phyloP scores from a whole-genome alignment of 164 flowering plant species.

The Sedum album region DNA sequence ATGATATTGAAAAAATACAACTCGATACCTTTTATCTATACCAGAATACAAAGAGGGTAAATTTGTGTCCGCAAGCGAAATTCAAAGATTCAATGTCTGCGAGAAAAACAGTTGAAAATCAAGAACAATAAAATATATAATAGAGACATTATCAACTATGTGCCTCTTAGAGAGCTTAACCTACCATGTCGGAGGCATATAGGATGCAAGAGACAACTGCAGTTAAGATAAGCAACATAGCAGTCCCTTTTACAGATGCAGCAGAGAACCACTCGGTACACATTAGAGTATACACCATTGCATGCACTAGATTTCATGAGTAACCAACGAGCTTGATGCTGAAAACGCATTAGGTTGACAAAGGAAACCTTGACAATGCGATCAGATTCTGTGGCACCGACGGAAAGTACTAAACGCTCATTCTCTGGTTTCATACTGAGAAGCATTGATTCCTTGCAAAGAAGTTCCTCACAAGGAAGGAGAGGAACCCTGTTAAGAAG shows the following conservation, averaged over 20 bases:
- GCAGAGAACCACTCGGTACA: slow-evolving; percentile 8
- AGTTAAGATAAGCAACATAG: slow-evolving; percentile 9
- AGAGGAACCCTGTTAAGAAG: no score
- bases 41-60: no score
- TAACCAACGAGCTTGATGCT: slow-evolving; percentile 5
- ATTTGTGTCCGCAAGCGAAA: no score
- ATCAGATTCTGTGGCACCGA: not conserved
- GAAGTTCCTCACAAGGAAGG: slow-evolving; percentile 25
- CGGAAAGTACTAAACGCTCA: not conserved
- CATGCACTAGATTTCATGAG: slow-evolving; percentile 1
- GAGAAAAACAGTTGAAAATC: no score
- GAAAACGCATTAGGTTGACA: slow-evolving; percentile 11
- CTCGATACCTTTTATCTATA: no score
- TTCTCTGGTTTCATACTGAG: slow-evolving; percentile 4
- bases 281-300: slow-evolving; percentile 6
- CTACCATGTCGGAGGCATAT: slow-evolving; percentile 11
- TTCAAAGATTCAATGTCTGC: no score
- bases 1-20: no score
- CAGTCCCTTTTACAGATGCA: slow-evolving; percentile 18
- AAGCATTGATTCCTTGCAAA: slow-evolving; percentile 23
- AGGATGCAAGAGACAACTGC: slow-evolving; percentile 1
- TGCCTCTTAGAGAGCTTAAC: no score
- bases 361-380: slow-evolving; percentile 11
- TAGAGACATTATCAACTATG: no score
- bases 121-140: no score